These are phyloP conservation scores for Haplosporangium sp. DNA, from an alignment of 371 early-diverging fungal genomes.

Conservation along the genomic window DNA sequence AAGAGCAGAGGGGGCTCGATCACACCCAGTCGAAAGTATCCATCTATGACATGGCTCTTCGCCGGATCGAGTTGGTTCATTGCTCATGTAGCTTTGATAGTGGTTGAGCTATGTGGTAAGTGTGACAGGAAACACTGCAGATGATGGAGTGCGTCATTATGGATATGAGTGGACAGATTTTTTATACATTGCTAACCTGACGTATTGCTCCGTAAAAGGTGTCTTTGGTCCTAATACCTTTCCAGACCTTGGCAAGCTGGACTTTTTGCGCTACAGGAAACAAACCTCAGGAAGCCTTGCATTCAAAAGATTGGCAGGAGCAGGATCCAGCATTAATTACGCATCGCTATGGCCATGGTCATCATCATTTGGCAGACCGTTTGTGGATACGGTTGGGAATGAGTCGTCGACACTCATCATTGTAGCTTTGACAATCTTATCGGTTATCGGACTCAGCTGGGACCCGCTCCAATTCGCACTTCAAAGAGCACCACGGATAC, in stretches of 20 bases:
- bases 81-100: slow-evolving; percentile 10
- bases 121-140: neutral
- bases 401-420: slow-evolving; percentile 9
- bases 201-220: neutral
- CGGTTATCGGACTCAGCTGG: slow-evolving; percentile 27
- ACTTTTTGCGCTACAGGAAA: neutral
- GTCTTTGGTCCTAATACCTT: slow-evolving; percentile 3
- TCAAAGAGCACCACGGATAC: slow-evolving; percentile 24
- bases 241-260: slow-evolving; percentile 4
- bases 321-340: slow-evolving; percentile 5
- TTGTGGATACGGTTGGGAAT: neutral
- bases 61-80: slow-evolving; percentile 25
- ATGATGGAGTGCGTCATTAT: neutral
- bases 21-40: slow-evolving; percentile 28
- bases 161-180: neutral
- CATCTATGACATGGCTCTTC: slow-evolving; percentile 20
- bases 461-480: slow-evolving; percentile 25
- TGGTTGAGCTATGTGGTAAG: slow-evolving; percentile 20
- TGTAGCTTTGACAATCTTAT: slow-evolving; percentile 1
- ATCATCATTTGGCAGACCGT: slow-evolving; percentile 6
- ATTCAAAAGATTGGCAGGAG: neutral
- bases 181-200: neutral
- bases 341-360: slow-evolving; percentile 15
- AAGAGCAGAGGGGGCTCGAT: slow-evolving; percentile 41
- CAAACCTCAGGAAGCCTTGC: slow-evolving; percentile 1